Conservation (phyloP, 228 moss, liverwort and hornwort species). For the Sphagnum fallax region DNA sequence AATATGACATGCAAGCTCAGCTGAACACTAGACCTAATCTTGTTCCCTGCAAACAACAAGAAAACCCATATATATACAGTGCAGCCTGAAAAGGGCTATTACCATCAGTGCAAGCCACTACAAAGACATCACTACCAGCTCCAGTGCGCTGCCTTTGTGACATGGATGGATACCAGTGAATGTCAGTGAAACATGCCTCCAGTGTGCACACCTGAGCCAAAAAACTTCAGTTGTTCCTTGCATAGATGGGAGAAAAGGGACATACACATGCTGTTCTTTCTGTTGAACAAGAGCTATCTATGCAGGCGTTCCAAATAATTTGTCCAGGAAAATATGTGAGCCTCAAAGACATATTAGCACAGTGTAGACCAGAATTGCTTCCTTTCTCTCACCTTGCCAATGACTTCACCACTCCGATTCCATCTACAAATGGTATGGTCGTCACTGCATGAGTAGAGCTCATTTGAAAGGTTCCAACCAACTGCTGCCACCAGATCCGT, state of each 20-base stretch:
- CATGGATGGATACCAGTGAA: conserved; percentile 84
- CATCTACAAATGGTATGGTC: conserved; percentile 83
- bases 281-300: not conserved
- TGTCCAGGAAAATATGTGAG: no score
- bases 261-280: not conserved
- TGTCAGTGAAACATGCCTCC: conserved; percentile 54
- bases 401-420: conserved; percentile 50
- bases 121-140: conserved; percentile 51
- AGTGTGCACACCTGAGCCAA: conserved; percentile 62
- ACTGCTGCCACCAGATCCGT: conserved; percentile 63
- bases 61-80: not conserved
- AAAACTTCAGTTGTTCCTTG: not conserved
- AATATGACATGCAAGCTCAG: no score
- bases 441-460: conserved; percentile 82
- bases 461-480: conserved; percentile 77
- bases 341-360: no score
- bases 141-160: conserved; percentile 51
- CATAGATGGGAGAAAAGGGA: not conserved
- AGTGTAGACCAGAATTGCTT: not conserved
- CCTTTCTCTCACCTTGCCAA: conserved; percentile 42
- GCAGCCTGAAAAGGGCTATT: conserved; percentile 1
- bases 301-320: no score
- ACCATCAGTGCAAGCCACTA: conserved; percentile 69
- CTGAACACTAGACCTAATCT: no score
- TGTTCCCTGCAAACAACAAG: no score